phyloP scores from a whole-genome alignment of 768 basidiomycete species.

The Pleurotus tuber-regium region DNA sequence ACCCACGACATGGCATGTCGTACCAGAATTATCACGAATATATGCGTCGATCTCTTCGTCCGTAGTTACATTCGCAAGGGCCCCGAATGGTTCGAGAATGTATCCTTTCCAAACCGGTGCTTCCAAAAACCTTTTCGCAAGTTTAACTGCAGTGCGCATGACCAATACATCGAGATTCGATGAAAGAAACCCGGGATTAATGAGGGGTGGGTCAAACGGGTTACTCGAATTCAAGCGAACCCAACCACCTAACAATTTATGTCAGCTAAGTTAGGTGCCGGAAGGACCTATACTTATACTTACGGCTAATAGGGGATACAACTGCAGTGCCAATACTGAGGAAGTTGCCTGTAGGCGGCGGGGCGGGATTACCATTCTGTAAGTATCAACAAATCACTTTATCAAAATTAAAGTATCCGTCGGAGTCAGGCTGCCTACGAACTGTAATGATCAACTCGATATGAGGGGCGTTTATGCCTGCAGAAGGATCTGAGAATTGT shows the following conservation, averaged over 20 bases:
- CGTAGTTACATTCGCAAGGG: constrained; percentile 20
- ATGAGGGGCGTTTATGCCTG: constrained; percentile 33
- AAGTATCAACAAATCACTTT: no score
- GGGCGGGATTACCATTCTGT: constrained; percentile 11
- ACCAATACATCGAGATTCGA: constrained; percentile 21
- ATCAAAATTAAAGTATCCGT: no score
- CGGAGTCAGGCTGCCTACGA: no score
- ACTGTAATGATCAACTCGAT: constrained; percentile 32
- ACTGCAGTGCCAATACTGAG: constrained; percentile 18
- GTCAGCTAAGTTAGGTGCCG: no score
- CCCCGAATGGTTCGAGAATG: constrained; percentile 18
- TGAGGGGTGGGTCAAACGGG: constrained; percentile 23
- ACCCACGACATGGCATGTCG: constrained; percentile 25
- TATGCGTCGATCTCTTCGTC: constrained; percentile 24
- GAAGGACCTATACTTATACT: constrained; percentile 10
- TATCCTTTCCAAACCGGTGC: constrained; percentile 26
- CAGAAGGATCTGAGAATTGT: constrained; percentile 28
- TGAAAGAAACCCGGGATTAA: constrained; percentile 21
- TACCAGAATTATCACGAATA: constrained; percentile 17
- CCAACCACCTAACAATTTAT: constrained; percentile 20
- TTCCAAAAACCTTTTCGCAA: constrained; percentile 20
- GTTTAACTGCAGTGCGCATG: constrained; percentile 25
- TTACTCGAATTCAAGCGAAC: constrained; percentile 23
- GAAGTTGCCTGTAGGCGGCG: constrained; percentile 14
- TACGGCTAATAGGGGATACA: constrained; percentile 35